Conservation (phyloP, 176 grass and related monocot species). For the Carex scoparia region DNA sequence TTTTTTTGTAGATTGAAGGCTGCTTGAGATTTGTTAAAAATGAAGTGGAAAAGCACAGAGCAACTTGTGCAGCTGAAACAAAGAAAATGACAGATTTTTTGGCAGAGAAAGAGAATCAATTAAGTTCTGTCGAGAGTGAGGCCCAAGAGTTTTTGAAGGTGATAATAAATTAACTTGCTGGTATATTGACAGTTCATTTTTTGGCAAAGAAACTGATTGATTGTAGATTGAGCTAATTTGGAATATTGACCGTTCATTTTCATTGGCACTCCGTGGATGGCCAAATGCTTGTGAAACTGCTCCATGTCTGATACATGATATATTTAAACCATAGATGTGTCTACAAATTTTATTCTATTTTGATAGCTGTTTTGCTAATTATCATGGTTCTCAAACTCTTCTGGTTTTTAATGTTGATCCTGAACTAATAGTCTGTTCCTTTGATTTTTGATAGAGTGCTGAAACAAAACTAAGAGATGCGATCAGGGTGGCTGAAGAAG, state of each 20-base stretch:
- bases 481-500: constrained; percentile 25
- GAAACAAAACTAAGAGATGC: constrained; percentile 39
- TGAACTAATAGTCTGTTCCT: neutral
- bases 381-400: neutral
- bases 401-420: neutral
- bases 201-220: neutral
- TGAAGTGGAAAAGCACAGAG: constrained; percentile 41
- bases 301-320: neutral
- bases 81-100: constrained; percentile 38
- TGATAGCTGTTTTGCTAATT: too few species aligned
- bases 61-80: constrained; percentile 41
- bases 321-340: neutral
- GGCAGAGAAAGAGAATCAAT: constrained; percentile 34
- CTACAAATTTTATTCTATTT: too few species aligned
- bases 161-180: constrained; percentile 2
- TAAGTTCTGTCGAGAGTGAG: constrained; percentile 45
- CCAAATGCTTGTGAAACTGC: neutral
- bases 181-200: neutral
- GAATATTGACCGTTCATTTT: neutral
- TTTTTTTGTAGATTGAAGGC: constrained; percentile 33
- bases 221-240: neutral
- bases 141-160: constrained; percentile 56
- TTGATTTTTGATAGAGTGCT: constrained; percentile 34
- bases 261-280: neutral
- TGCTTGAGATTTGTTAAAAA: constrained; percentile 31